These are phyloP conservation scores for Trematosphaeria pertusa DNA, from an alignment of 2,329 filamentous ascomycete species.

Conservation along the genomic window DNA sequence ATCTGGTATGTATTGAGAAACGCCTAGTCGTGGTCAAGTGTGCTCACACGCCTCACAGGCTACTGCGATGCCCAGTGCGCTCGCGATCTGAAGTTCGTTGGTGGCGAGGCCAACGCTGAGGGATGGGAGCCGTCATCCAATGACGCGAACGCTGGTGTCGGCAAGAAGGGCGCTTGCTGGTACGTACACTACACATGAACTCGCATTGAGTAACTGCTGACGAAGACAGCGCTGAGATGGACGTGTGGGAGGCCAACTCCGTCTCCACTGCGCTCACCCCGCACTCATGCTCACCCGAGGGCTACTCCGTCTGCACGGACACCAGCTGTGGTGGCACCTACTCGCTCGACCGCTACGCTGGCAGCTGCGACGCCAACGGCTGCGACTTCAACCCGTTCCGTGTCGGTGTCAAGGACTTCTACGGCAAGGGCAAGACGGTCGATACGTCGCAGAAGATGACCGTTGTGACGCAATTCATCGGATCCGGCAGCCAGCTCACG, in stretches of 20 bases:
- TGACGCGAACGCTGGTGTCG: conserved; percentile 62
- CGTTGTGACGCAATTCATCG: conserved; percentile 59
- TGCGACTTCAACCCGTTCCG: conserved; percentile 69
- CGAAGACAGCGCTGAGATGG: conserved; percentile 61
- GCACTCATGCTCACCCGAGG: conserved; percentile 64
- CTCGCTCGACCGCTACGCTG: conserved; percentile 64
- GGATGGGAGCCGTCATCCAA: conserved; percentile 59
- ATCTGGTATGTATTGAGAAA: conserved; percentile 51
- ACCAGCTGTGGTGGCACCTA: conserved; percentile 53
- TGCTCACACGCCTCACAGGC: conserved; percentile 49
- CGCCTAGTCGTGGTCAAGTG: not conserved
- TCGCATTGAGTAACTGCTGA: not conserved
- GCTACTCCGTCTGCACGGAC: conserved; percentile 61
- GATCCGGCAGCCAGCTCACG: conserved; percentile 48
- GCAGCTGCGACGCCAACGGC: conserved; percentile 70
- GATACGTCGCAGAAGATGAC: conserved; percentile 51
- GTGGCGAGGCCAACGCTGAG: conserved; percentile 63
- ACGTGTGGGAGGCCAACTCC: conserved; percentile 70
- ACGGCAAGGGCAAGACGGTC: conserved; percentile 60
- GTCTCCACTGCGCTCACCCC: conserved; percentile 69
- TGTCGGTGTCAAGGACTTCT: conserved; percentile 68
- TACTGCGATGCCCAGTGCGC: conserved; percentile 46
- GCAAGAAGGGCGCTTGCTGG: conserved; percentile 67
- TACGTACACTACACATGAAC: conserved; percentile 10
- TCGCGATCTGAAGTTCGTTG: conserved; percentile 57